Evolutionary conservation across 2,329 filamentous ascomycete genomes (phyloP), one percentile per base, ranked within the genome.

Genomic region (Aaosphaeria pasadenensis): DNA sequence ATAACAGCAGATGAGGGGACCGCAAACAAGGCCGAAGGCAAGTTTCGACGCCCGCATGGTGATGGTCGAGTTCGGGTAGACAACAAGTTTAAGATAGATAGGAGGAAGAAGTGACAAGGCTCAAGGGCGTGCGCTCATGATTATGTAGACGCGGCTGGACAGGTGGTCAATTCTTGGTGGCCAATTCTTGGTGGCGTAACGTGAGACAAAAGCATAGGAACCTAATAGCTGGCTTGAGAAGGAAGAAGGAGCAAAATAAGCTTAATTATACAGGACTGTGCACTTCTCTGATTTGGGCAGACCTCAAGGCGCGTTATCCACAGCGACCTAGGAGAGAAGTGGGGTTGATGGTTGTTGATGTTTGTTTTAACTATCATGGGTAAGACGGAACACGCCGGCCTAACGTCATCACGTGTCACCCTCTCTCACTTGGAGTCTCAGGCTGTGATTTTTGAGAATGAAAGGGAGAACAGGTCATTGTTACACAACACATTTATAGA

Each of bases 1-100:
- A 46, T 52, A 60, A 45, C 44, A 44, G 46, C 57, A 60, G 7
- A 59, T 44, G 35, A 57, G 43, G 4, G 57, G 57, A 5, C 54
- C 52, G 47, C 57, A 59, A 6, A 51, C 42, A 4, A 60, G 36
- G 38, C 56, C 47, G 6, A 57, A 13, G 32, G 53, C 52, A 7
- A 60, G 44, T 33, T 45, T 49, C 30, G 46, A 43, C 30, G 49
- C 50, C 11, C 52, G 50, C 54, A 58, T 57, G 5, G 29, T 45
- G 40, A 36, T 36, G 33, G 7, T 4, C 33, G 33, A 9, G 33
- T 9, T 36, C 7, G 7, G 33, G n/a, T 36, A 36, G 33, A n/a
- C 9, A 36, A n/a, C 33, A 24, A 24, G 33, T 36, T 9, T 9
- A n/a, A 36, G 33, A n/a, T 36, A 9, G 33, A n/a, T 36, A 9